Evolutionary conservation across 768 basidiomycete species (phyloP).

Genomic region (Psilocybe tampanensis): DNA sequence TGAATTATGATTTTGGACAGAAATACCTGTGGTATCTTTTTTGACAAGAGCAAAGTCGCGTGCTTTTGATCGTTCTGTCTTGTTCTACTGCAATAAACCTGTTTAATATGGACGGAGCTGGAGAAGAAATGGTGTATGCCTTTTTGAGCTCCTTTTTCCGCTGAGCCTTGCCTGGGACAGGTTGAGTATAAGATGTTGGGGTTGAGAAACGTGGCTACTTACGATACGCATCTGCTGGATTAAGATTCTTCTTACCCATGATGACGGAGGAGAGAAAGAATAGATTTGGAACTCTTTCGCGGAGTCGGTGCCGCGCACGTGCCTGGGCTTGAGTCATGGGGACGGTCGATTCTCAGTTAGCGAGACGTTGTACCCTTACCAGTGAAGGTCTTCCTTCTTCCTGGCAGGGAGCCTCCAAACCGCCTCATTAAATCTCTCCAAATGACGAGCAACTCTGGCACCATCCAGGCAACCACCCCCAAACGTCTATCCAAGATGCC

Average conservation of each 20-base stretch:
- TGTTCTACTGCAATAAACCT: slow-evolving; percentile 74
- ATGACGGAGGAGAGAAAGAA: slow-evolving; percentile 3
- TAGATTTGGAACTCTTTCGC: neutral
- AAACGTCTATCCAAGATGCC: slow-evolving; percentile 73
- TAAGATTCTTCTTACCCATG: slow-evolving; percentile 88
- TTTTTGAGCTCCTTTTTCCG: slow-evolving; percentile 96
- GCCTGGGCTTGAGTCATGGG: slow-evolving; percentile 41
- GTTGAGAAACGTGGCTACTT: slow-evolving; percentile 33
- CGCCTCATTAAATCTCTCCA: slow-evolving; percentile 4
- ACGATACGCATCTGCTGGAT: slow-evolving; percentile 96
- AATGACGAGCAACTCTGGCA: slow-evolving; percentile 40
- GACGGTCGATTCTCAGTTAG: slow-evolving; percentile 5
- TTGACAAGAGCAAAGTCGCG: slow-evolving; percentile 92
- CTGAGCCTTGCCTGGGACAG: slow-evolving; percentile 77
- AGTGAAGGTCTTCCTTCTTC: slow-evolving; percentile 45
- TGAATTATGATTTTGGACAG: neutral
- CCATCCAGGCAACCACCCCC: slow-evolving; percentile 40
- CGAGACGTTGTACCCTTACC: slow-evolving; percentile 23
- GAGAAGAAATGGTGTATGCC: slow-evolving; percentile 42
- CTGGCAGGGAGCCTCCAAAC: slow-evolving; percentile 45
- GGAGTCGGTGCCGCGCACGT: slow-evolving; percentile 34
- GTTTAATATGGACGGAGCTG: slow-evolving; percentile 13
- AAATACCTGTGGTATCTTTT: slow-evolving; percentile 84
- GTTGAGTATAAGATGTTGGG: slow-evolving; percentile 1
- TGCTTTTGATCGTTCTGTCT: slow-evolving; percentile 76